Evolutionary conservation across 2,329 filamentous ascomycete species (phyloP).

Genomic region (Podosphaera fusca): DNA sequence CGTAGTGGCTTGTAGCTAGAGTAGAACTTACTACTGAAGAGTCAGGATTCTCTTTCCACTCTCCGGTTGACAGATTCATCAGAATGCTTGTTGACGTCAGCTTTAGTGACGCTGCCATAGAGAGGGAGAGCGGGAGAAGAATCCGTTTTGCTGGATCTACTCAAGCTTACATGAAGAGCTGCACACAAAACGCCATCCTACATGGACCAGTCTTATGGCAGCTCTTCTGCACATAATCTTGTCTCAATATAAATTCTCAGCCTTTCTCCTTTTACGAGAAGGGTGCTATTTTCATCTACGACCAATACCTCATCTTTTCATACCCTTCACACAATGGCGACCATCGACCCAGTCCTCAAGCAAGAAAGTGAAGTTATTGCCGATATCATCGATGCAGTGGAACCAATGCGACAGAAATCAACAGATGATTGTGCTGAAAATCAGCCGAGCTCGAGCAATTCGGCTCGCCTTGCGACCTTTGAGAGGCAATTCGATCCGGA

Average conservation of each 20-base stretch:
- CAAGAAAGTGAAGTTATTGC: not conserved
- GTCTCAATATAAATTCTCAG: not conserved
- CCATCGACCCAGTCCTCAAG: not conserved
- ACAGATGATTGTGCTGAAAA: not conserved
- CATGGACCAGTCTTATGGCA: not conserved
- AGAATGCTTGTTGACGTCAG: not conserved
- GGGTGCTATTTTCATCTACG: too few species aligned
- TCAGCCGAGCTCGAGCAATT: slow-evolving; percentile 6
- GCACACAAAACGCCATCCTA: not conserved
- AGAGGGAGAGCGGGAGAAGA: not conserved
- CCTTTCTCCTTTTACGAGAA: too few species aligned
- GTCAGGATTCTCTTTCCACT: not conserved
- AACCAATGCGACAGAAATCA: not conserved
- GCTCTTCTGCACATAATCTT: not conserved
- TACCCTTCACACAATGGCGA: not conserved
- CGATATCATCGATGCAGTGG: not conserved
- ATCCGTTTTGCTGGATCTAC: not conserved
- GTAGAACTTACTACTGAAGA: not conserved
- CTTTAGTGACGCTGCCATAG: not conserved
- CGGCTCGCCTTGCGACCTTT: slow-evolving; percentile 26
- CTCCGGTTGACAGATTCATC: not conserved
- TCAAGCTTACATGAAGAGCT: not conserved
- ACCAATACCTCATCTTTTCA: too few species aligned
- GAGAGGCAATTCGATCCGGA: slow-evolving; percentile 36
- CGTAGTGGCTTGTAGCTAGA: not conserved